A percentile compares a stretch with the other conserved stretches of the same genome.
Evolutionary conservation across 345 rosid genomes (phyloP).

Genomic region (Eucalyptus urophylla): DNA sequence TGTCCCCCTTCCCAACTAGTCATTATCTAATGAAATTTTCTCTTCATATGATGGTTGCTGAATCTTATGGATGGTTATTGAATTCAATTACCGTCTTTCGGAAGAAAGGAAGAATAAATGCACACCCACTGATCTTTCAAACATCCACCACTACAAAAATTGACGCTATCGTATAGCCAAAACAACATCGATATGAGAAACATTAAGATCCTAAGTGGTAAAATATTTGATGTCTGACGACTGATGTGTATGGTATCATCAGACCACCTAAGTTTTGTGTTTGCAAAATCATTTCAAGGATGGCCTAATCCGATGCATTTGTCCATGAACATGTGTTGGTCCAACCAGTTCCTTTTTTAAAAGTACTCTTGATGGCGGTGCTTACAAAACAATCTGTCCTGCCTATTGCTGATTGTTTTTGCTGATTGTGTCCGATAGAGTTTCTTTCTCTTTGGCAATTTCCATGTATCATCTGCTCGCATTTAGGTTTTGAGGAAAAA

Average conservation of each 20-base stretch:
- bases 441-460: not conserved
- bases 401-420: not conserved
- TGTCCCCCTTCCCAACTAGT: not conserved
- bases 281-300: not conserved
- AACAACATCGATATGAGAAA: not conserved
- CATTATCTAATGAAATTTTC: not conserved
- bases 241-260: not conserved
- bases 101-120: not conserved
- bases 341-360: not conserved
- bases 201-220: not conserved
- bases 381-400: not conserved
- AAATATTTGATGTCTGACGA: not conserved
- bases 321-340: not conserved
- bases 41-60: not conserved
- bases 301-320: not conserved
- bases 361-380: not conserved
- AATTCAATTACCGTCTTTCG: not conserved
- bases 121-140: not conserved
- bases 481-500: not conserved
- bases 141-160: not conserved
- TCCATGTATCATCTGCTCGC: not conserved
- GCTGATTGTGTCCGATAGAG: not conserved
- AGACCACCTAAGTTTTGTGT: not conserved
- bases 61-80: not conserved
- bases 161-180: accelerated